Evolutionary conservation across 2,329 filamentous ascomycete species (phyloP), one percentile per base, ranked within the genome.

Genomic region (Talaromyces sp.): DNA sequence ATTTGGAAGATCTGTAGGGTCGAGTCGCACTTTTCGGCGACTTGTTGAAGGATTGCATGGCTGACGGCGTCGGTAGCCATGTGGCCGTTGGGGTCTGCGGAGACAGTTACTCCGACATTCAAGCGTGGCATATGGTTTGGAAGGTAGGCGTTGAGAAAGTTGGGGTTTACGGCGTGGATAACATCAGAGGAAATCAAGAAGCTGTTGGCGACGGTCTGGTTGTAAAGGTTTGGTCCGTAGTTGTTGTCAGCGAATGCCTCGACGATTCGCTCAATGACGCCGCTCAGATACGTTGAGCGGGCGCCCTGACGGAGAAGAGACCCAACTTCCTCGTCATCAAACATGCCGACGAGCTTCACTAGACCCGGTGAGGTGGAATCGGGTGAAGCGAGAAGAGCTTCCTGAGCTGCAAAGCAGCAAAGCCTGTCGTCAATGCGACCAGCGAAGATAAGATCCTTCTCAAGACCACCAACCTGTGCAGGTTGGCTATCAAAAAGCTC

Each of bases 361-460:
- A 89, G 86, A n/a, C 88, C 77, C 1, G 81, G 75, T 45, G 80
- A 81, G 10, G 84, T 73, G 22, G 78, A 70, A 31, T 83, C 80
- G 13, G 86, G 81, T 19, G 89, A 87, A 59, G 89, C 88, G 31
- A 97, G 83, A 0, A 99, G 88, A 3, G 88, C 93, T 77, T 93
- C 89, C 61, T 97, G 84, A 7, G 95, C 94, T 7, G 93, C 88
- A 89, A 92, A 98, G 36, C 91, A 96, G 84, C 95, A 98, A 56
- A 99, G 89, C 83, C 97, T 98, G 81, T 99, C 95, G 76, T 99
- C 95, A 70, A 98, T 95, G 63, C 95, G 90, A 66, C 94, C 93
- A 8, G 92, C 94, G 69, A 94, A 97, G 79, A 99, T 96, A 76
- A 99, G 90, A 72, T 98, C 94, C 76, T 90, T 92, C 72, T 96